phyloP scores from a whole-genome alignment of 179 eudicot genomes.

The Pouteria campechiana region DNA sequence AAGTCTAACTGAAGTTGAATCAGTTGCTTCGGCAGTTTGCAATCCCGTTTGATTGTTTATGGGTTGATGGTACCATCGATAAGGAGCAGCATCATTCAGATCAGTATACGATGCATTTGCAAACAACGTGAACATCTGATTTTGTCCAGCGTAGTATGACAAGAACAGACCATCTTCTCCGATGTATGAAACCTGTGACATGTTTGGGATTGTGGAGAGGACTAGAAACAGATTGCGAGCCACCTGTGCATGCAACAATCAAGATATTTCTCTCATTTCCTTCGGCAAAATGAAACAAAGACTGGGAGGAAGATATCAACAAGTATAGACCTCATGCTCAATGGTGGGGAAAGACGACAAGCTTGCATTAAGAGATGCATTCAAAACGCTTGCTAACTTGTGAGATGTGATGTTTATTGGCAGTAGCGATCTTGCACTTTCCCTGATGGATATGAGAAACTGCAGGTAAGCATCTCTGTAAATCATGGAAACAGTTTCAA shows the following conservation, averaged over 20 bases:
- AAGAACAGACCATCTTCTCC: constrained; percentile 44
- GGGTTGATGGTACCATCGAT: constrained; percentile 38
- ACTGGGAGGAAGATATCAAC: background rate
- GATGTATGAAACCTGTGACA: constrained; percentile 38
- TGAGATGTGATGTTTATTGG: constrained; percentile 20
- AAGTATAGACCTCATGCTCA: constrained; percentile 18
- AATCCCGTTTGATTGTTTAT: constrained; percentile 28
- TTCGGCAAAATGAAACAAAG: background rate
- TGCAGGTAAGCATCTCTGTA: no score
- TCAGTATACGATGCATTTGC: constrained; percentile 25
- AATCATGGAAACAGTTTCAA: no score
- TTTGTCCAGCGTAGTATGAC: constrained; percentile 20
- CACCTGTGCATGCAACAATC: constrained; percentile 26
- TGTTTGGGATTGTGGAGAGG: constrained; percentile 30
- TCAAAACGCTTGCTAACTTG: constrained; percentile 22
- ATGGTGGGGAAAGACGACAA: constrained; percentile 13
- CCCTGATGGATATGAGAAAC: no score
- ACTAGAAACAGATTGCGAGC: constrained; percentile 44
- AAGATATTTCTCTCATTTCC: background rate
- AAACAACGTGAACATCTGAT: constrained; percentile 34
- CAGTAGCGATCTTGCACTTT: constrained; percentile 12
- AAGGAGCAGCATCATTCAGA: background rate
- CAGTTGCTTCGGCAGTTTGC: constrained; percentile 25
- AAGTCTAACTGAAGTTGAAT: background rate
- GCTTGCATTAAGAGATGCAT: constrained; percentile 2